Evolutionary conservation across 306 rosid species (phyloP), one percentile per base, ranked within the genome.

Genomic region (Ziziphus jujuba): DNA sequence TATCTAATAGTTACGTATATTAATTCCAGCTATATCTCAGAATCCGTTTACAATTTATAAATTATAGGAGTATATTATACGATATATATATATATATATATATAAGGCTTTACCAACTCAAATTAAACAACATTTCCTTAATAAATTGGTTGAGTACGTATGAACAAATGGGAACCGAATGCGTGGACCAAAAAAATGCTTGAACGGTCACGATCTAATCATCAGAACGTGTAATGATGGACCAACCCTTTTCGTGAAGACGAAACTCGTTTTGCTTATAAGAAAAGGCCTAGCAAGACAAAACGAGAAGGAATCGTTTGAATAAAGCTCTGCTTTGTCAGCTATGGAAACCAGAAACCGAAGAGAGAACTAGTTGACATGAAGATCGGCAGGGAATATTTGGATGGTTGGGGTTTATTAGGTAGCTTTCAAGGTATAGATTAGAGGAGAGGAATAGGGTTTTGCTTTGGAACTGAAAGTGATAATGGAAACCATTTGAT

Each of bases 181-280:
- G 43, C 45, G 63, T 56, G 56, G 44, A 25, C 63, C 2, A 10
- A 0, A 22, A 49, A 49, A 54, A 3, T 12, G 57, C 17, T 40
- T 8, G 47, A 57, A 69, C 31, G 25, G 66, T 9, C 49, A 45
- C 10, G 74, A 58, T 69, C 56, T n/a, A 31, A 28, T 57, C 17
- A 44, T 57, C 17, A 44, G 8, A 45, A 38, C 33, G 6, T 23
- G 23, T 2, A 12, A 40, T 40, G 10, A 25, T 20, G 28, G 22
- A 44, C 28, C 47, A 15, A 24, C 61, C 43, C 34, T 28, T 9
- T 21, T 53, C 12, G 23, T 20, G 45, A 28, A 44, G 57, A 28
- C 24, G 58, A 64, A 49, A 31, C 21, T 28, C 9, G 57, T 33
- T 15, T 11, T 2, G 14, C 25, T 49, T 2, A 25, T 48, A 12